Evolutionary conservation across 177 flowering plant genomes (phyloP).

Genomic region (Telopea speciosissima): DNA sequence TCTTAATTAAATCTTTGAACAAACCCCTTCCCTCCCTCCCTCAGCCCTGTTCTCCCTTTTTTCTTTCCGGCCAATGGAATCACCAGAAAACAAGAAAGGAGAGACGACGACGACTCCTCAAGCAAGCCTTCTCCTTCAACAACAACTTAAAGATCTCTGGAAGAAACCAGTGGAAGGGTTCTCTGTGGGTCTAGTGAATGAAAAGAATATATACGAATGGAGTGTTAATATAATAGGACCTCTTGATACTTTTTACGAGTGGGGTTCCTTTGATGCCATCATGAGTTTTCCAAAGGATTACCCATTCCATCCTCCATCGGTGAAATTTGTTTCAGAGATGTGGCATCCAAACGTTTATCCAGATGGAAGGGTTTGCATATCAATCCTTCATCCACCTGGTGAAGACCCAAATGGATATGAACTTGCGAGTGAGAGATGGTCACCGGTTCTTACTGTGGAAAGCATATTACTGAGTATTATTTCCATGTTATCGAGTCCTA

Average conservation of each 20-base stretch:
- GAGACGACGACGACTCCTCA: too few species aligned
- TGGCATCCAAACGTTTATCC: not conserved
- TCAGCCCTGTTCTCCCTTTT: too few species aligned
- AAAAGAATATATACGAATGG: not conserved
- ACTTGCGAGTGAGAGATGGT: not conserved
- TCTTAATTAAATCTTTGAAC: too few species aligned
- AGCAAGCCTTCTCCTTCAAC: not conserved
- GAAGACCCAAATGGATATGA: not conserved
- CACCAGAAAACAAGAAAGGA: too few species aligned
- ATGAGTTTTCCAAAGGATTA: not conserved
- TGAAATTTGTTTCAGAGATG: not conserved
- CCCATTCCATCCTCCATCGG: not conserved
- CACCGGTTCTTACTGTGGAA: not conserved
- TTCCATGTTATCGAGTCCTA: not conserved
- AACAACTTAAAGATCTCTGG: not conserved
- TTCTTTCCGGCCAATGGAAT: too few species aligned
- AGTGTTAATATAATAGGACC: not conserved
- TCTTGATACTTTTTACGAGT: not conserved
- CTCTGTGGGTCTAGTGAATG: not conserved
- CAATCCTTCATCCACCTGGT: not conserved
- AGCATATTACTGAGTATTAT: not conserved
- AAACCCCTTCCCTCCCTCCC: too few species aligned
- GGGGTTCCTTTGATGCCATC: not conserved
- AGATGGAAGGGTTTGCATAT: not conserved
- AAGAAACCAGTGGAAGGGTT: not conserved